phyloP scores from a whole-genome alignment of 805 yeast species.

The Nakazawaea populi region DNA sequence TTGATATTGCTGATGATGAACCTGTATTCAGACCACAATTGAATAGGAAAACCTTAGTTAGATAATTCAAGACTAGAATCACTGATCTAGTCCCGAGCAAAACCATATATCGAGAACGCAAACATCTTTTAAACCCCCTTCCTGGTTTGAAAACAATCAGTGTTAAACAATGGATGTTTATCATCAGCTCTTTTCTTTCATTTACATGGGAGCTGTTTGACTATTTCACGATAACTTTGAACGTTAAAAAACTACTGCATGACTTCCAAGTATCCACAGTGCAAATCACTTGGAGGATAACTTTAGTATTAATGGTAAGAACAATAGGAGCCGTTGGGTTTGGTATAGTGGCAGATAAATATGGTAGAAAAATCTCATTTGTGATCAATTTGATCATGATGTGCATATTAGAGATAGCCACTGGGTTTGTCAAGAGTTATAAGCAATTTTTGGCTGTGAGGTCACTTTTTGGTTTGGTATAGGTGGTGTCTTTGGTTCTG shows the following conservation, averaged over 20 bases:
- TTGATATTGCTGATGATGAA: background rate
- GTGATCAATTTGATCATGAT: slow-evolving; percentile 39
- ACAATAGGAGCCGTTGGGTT: slow-evolving; percentile 61
- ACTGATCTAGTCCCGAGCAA: slow-evolving; percentile 44
- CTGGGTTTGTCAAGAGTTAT: slow-evolving; percentile 54
- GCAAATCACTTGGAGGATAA: slow-evolving; percentile 60
- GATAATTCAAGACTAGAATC: slow-evolving; percentile 39
- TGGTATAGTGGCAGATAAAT: slow-evolving; percentile 53
- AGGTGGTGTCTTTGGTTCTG: slow-evolving; percentile 53
- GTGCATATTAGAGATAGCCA: slow-evolving; percentile 52
- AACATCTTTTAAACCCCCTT: slow-evolving; percentile 54
- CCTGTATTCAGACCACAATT: background rate
- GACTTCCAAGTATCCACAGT: slow-evolving; percentile 38
- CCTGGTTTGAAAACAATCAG: slow-evolving; percentile 45
- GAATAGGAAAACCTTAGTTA: slow-evolving; percentile 15
- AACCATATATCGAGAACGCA: slow-evolving; percentile 28
- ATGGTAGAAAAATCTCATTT: slow-evolving; percentile 58
- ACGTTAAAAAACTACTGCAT: slow-evolving; percentile 40
- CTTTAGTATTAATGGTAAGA: slow-evolving; percentile 62
- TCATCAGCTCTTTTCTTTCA: slow-evolving; percentile 44
- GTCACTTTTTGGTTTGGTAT: slow-evolving; percentile 54
- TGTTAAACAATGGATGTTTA: slow-evolving; percentile 51
- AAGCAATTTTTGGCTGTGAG: slow-evolving; percentile 55
- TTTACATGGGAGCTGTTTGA: slow-evolving; percentile 70
- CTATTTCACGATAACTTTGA: slow-evolving; percentile 51